These are phyloP conservation scores for Uronychia binucleata DNA, from an alignment of 73 alveolate genomes.

Conservation along the genomic window DNA sequence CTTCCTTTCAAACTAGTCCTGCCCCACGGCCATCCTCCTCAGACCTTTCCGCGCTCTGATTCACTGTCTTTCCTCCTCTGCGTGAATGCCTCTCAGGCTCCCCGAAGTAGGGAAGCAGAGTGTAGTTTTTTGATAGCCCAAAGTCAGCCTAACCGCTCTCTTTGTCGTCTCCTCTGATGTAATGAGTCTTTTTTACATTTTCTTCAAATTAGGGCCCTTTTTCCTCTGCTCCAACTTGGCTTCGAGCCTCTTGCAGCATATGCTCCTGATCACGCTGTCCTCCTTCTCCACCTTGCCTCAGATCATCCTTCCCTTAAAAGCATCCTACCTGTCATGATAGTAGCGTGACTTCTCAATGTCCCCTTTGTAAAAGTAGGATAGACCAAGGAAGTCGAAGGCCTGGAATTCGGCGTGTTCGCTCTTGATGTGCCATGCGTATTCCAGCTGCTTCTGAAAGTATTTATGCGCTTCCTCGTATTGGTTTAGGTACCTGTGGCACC, in stretches of 20 bases:
- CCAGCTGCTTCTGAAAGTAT: conserved; percentile 28
- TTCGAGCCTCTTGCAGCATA: neutral
- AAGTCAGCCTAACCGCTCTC: neutral
- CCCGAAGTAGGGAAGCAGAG: neutral
- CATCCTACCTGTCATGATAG: conserved; percentile 21
- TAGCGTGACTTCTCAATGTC: conserved; percentile 17
- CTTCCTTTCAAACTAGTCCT: neutral
- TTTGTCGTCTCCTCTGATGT: neutral
- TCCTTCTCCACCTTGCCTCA: conserved; percentile 47
- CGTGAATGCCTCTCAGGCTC: neutral
- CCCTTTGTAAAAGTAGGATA: conserved; percentile 42
- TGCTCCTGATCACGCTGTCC: conserved; percentile 20
- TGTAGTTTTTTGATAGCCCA: neutral
- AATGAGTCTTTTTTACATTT: neutral
- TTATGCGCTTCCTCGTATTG: conserved; percentile 27
- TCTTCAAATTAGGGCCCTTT: neutral
- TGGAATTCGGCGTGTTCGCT: conserved; percentile 27
- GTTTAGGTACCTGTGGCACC: conserved; percentile 17
- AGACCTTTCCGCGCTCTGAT: neutral
- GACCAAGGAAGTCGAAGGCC: conserved; percentile 33
- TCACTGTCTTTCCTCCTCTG: neutral
- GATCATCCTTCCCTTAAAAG: neutral
- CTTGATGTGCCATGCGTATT: conserved; percentile 36
- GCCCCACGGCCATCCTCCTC: neutral
- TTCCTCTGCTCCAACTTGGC: neutral